Evolutionary conservation across 306 rosid genomes (phyloP).

Genomic region (Neltuma alba): DNA sequence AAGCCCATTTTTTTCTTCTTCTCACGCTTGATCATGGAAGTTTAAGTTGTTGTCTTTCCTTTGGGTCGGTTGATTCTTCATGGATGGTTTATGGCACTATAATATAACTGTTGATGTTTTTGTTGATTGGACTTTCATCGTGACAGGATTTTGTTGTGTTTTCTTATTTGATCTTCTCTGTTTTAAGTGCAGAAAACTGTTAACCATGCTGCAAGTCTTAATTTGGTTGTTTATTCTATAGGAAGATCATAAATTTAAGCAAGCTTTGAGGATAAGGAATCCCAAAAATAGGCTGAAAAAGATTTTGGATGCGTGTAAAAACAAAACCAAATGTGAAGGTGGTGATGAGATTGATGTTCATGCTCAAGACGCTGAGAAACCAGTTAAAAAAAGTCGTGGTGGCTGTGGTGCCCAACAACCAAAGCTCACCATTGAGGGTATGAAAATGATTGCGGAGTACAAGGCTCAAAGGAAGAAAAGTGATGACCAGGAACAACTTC

Average conservation of each 20-base stretch:
- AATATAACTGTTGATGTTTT: background rate
- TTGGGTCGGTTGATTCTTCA: background rate
- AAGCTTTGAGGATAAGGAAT: conserved; percentile 79
- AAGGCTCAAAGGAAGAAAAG: conserved; percentile 90
- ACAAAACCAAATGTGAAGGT: conserved; percentile 92
- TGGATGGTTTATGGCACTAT: background rate
- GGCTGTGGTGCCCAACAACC: conserved; percentile 99
- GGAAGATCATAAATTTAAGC: conserved; percentile 93
- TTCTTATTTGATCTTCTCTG: background rate
- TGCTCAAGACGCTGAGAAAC: conserved; percentile 71
- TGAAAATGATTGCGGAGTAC: conserved; percentile 90
- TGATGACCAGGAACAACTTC: conserved; percentile 96
- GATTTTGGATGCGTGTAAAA: conserved; percentile 91
- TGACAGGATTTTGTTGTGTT: conserved; percentile 16
- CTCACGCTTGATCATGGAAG: background rate
- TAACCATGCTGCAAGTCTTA: conserved; percentile 3
- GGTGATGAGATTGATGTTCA: conserved; percentile 90
- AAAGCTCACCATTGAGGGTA: conserved; percentile 86
- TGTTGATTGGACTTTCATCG: background rate
- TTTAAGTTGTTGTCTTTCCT: background rate
- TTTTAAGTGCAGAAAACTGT: conserved; percentile 16
- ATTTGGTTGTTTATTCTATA: conserved; percentile 41
- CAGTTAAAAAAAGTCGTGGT: conserved; percentile 84
- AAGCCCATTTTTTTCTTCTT: background rate
- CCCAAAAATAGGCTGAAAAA: conserved; percentile 81